A percentile compares a stretch with the other conserved stretches of the same genome.
phyloP scores from a whole-genome alignment of 2,329 filamentous ascomycete genomes.

The Ceratocystis colombiana region DNA sequence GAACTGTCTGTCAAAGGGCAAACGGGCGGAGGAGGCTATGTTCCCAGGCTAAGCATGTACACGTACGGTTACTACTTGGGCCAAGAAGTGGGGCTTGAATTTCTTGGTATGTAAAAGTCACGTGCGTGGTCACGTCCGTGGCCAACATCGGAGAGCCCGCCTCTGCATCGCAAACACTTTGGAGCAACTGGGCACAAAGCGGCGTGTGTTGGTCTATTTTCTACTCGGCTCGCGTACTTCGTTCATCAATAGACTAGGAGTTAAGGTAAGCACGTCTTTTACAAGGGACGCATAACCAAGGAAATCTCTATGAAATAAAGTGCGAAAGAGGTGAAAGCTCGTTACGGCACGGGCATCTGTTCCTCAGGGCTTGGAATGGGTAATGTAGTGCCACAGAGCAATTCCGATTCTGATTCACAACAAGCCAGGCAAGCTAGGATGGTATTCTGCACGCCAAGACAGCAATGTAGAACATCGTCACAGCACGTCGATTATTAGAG shows the following conservation, averaged over 20 bases:
- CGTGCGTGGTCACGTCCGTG: neutral
- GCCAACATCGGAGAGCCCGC: neutral
- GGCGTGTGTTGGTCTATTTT: neutral
- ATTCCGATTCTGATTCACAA: no score
- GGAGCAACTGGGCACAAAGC: neutral
- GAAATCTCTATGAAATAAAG: no score
- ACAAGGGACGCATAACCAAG: neutral
- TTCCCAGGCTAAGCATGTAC: no score
- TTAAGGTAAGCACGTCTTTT: neutral
- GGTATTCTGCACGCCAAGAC: constrained; percentile 1
- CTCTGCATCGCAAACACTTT: neutral
- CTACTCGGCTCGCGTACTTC: neutral
- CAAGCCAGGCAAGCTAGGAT: neutral
- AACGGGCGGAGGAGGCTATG: no score
- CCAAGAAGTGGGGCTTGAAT: neutral
- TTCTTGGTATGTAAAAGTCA: neutral
- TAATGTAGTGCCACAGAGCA: no score
- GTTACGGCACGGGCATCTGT: no score
- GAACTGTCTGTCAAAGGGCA: no score
- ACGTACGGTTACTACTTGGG: no score
- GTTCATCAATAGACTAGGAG: neutral
- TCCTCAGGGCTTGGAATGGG: no score
- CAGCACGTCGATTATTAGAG: neutral
- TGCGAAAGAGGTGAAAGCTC: no score
- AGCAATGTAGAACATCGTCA: neutral